Evolutionary conservation across 1,284 basidiomycete species (phyloP), one percentile per base, ranked within the genome.

Genomic region (Cryptococcus wingfieldii): DNA sequence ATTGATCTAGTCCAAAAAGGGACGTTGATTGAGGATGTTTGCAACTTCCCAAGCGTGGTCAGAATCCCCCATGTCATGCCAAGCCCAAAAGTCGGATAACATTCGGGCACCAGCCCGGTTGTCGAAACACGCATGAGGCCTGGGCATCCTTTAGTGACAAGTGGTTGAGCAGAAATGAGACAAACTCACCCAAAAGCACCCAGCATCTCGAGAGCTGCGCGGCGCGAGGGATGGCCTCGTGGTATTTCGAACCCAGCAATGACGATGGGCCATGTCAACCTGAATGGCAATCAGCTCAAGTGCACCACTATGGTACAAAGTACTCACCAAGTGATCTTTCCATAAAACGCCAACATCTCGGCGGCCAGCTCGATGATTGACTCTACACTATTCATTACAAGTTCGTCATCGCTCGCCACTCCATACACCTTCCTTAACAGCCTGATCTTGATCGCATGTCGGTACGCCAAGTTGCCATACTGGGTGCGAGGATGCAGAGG

Each of bases 191-290:
- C 68, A 53, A 74, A 75, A 25, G 69, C 73, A 14, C 66, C 62
- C 0, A 75, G 59, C 44, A 75, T 65, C 41, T 65, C 64, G 3
- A 70, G 55, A 6, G 69, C 65, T n/a, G 67, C 62, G 23, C 55
- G 58, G 10, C 72, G 59, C 10, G 63, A 62, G 12, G 69, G 65
- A 53, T 72, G 67, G 19, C 60, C 65, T 37, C 62, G 61, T 7
- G 65, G 64, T 18, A 75, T 69, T 53, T 73, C 66, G 55, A 74
- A 68, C 7, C 67, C 73, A 23, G 71, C 70, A 34, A 74, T 71
- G 19, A 75, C 50, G 31, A 74, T 67, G 1, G 73, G 73, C 73
- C 73, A 75, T 6, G 73, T 75, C 12, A 75, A 51, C 73, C 73
- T 75, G 16, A 9, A 27, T 12, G 25, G 7, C 43, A 5, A 31